Conservation (phyloP, 208 protist species). For the Acanthamoeba castellanii region DNA sequence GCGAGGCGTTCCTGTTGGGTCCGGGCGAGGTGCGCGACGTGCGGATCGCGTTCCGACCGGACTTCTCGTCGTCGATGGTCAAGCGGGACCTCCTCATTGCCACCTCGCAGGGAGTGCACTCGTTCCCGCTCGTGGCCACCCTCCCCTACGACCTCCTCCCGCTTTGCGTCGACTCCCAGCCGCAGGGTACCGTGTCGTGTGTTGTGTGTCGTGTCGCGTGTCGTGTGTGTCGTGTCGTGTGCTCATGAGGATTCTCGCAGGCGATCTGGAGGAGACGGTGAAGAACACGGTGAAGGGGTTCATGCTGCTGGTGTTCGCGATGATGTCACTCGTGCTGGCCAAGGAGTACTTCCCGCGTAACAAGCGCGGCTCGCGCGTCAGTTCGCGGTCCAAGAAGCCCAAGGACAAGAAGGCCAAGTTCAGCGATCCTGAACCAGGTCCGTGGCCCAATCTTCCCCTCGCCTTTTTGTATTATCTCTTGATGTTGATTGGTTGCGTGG, state of each 20-base stretch:
- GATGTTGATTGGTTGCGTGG: too few relatives aligned
- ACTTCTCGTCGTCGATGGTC: constrained; percentile 69
- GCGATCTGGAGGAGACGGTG: constrained; percentile 56
- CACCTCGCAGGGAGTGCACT: constrained; percentile 33
- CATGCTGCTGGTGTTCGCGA: constrained; percentile 59
- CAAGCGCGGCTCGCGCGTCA: neutral
- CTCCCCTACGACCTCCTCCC: constrained; percentile 63
- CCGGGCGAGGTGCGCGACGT: constrained; percentile 48
- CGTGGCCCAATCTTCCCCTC: neutral
- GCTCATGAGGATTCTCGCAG: constrained; percentile 1
- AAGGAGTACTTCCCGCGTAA: constrained; percentile 68
- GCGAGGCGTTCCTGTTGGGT: neutral
- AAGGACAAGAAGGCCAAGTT: constrained; percentile 13
- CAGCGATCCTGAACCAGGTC: neutral
- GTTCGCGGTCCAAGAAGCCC: neutral
- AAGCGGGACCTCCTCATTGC: constrained; percentile 18
- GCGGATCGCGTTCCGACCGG: constrained; percentile 64
- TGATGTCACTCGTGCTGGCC: constrained; percentile 57
- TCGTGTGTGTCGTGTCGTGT: neutral
- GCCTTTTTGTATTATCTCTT: too few relatives aligned
- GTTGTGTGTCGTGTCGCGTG: neutral
- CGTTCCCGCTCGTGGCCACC: constrained; percentile 54
- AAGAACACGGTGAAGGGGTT: constrained; percentile 72
- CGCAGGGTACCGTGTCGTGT: neutral
- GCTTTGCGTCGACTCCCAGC: constrained; percentile 64